Evolutionary conservation across 495 filamentous ascomycete genomes (phyloP).

Genomic region (Letharia columbiana): DNA sequence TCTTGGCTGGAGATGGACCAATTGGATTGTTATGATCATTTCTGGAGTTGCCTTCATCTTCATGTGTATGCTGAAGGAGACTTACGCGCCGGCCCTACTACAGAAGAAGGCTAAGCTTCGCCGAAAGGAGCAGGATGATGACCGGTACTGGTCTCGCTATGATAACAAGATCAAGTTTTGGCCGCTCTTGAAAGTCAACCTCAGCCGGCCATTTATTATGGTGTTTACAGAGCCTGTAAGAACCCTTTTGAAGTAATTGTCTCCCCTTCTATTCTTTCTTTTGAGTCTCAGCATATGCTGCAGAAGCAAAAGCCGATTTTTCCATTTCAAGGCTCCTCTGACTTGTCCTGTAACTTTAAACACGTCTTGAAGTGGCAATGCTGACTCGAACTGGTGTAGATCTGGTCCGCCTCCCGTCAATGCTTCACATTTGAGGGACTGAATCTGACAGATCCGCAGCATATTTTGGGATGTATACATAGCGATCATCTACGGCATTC

Average conservation of each 20-base stretch:
- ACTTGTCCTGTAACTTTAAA: too few species aligned
- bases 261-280: too few species aligned
- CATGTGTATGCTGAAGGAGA: conserved; percentile 56
- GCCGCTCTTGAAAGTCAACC: conserved; percentile 56
- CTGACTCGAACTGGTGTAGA: conserved; percentile 25
- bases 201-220: conserved; percentile 70
- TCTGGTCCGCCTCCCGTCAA: conserved; percentile 45
- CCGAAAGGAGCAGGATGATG: conserved; percentile 67
- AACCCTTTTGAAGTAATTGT: too few species aligned
- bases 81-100: conserved; percentile 68
- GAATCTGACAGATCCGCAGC: conserved; percentile 26
- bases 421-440: not conserved
- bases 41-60: conserved; percentile 46
- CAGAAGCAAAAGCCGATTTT: too few species aligned
- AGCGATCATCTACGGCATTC: conserved; percentile 56
- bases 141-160: conserved; percentile 68
- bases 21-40: conserved; percentile 71
- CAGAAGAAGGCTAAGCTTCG: conserved; percentile 55
- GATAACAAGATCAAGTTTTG: conserved; percentile 43
- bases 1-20: conserved; percentile 81
- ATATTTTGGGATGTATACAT: conserved; percentile 74
- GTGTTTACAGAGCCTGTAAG: conserved; percentile 59
- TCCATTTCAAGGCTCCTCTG: too few species aligned
- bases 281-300: too few species aligned
- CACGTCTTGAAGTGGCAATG: too few species aligned